phyloP scores from a whole-genome alignment of 1,284 basidiomycete genomes.

The Bjerkandera adusta region DNA sequence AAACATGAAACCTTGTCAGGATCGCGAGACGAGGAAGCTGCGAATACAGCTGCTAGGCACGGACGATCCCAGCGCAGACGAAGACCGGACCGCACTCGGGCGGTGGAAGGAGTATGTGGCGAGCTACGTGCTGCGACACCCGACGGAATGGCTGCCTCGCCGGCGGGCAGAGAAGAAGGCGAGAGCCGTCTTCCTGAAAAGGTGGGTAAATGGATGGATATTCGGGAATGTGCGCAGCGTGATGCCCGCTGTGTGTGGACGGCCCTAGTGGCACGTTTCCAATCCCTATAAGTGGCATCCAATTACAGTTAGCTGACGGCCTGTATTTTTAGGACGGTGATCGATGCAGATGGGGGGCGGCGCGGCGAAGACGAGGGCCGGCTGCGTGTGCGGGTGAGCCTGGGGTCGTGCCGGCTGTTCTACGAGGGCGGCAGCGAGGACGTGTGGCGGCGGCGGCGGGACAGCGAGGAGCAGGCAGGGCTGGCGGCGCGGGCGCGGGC shows the following conservation, averaged over 20 bases:
- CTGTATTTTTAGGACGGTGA: constrained; percentile 38
- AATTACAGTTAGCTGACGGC: constrained; percentile 21
- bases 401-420: constrained; percentile 71
- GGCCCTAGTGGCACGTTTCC: constrained; percentile 13
- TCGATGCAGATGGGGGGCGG: constrained; percentile 30
- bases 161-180: constrained; percentile 39
- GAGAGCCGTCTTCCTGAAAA: constrained; percentile 30
- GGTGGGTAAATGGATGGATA: constrained; percentile 19
- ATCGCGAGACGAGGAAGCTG: constrained; percentile 59
- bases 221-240: neutral
- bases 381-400: constrained; percentile 61
- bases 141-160: constrained; percentile 66
- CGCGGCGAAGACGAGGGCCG: constrained; percentile 25
- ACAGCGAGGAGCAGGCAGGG: constrained; percentile 36
- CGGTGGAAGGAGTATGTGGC: constrained; percentile 90
- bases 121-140: constrained; percentile 73
- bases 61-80: constrained; percentile 77
- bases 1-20: constrained; percentile 39
- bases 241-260: neutral
- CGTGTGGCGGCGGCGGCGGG: constrained; percentile 37
- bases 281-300: constrained; percentile 11
- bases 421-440: constrained; percentile 69
- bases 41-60: constrained; percentile 76
- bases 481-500: constrained; percentile 42
- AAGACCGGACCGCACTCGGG: constrained; percentile 40